Conservation (phyloP, 768 basidiomycete species). For the Filobasidium wieringae region DNA sequence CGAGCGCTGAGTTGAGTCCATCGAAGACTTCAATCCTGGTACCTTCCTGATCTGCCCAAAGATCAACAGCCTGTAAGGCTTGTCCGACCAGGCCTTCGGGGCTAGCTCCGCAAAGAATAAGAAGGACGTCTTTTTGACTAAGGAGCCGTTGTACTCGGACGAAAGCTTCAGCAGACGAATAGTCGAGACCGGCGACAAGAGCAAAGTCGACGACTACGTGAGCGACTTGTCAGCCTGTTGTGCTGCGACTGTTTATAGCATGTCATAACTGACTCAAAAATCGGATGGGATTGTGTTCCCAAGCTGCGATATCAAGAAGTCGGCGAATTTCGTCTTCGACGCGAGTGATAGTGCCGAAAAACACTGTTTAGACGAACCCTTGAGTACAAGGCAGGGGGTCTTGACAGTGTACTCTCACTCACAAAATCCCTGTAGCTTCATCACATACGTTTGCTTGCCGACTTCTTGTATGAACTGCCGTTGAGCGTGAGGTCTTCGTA, state of each 20-base stretch:
- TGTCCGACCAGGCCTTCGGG: slow-evolving; percentile 55
- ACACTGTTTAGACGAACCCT: slow-evolving; percentile 18
- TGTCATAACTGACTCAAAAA: slow-evolving; percentile 49
- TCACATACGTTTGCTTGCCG: slow-evolving; percentile 75
- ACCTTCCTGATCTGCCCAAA: slow-evolving; percentile 52
- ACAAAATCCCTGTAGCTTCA: slow-evolving; percentile 65
- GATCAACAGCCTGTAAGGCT: slow-evolving; percentile 64
- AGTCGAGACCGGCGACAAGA: slow-evolving; percentile 78
- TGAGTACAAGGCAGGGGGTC: not conserved
- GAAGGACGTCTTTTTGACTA: slow-evolving; percentile 58
- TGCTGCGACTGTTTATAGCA: not conserved
- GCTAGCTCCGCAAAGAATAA: slow-evolving; percentile 71
- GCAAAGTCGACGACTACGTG: slow-evolving; percentile 58
- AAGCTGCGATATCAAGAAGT: slow-evolving; percentile 58
- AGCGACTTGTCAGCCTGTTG: not conserved
- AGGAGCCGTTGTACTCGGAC: slow-evolving; percentile 78
- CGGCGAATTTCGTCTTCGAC: slow-evolving; percentile 78
- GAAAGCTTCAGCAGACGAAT: slow-evolving; percentile 90
- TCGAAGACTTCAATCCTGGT: slow-evolving; percentile 69
- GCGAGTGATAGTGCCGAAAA: slow-evolving; percentile 63
- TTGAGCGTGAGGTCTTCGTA: slow-evolving; percentile 76
- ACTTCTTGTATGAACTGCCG: slow-evolving; percentile 83
- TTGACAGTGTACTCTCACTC: too few species aligned
- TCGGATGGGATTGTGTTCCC: slow-evolving; percentile 64
- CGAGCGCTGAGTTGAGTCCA: slow-evolving; percentile 78